phyloP scores from a whole-genome alignment of 495 filamentous ascomycete genomes.

The Xylaria palmicola region DNA sequence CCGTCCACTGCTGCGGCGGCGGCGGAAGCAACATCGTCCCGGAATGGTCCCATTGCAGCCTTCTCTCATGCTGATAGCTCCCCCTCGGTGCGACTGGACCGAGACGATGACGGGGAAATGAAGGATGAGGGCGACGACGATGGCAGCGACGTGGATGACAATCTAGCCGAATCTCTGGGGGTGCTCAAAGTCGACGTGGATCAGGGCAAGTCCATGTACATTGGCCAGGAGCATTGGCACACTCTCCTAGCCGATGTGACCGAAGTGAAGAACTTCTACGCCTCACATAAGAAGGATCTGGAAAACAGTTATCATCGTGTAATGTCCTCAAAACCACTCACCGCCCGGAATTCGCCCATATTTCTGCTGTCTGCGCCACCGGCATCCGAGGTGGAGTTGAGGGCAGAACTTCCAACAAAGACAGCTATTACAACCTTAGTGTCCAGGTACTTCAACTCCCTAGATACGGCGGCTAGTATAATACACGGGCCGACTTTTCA shows the following conservation, averaged over 20 bases:
- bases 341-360: conserved; percentile 60
- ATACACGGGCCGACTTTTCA: conserved; percentile 87
- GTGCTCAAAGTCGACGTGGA: conserved; percentile 83
- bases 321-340: conserved; percentile 59
- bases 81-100: conserved; percentile 61
- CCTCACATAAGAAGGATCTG: conserved; percentile 54
- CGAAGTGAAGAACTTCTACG: conserved; percentile 90
- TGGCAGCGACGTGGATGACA: conserved; percentile 82
- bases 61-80: conserved; percentile 63
- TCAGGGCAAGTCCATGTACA: conserved; percentile 76
- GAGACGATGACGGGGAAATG: conserved; percentile 53
- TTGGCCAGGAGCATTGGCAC: conserved; percentile 89
- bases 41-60: conserved; percentile 56
- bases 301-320: conserved; percentile 61
- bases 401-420: conserved; percentile 76
- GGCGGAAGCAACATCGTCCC: conserved; percentile 47
- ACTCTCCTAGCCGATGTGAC: conserved; percentile 84
- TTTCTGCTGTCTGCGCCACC: conserved; percentile 74
- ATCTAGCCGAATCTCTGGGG: conserved; percentile 77
- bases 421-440: conserved; percentile 77
- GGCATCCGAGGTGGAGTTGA: conserved; percentile 69
- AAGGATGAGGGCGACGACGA: conserved; percentile 55
- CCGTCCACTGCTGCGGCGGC: conserved; percentile 29
- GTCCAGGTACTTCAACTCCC: conserved; percentile 67
- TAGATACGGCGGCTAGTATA: conserved; percentile 61